Evolutionary conservation across 1,284 basidiomycete species (phyloP).

Genomic region (Apiotrichum gracile): DNA sequence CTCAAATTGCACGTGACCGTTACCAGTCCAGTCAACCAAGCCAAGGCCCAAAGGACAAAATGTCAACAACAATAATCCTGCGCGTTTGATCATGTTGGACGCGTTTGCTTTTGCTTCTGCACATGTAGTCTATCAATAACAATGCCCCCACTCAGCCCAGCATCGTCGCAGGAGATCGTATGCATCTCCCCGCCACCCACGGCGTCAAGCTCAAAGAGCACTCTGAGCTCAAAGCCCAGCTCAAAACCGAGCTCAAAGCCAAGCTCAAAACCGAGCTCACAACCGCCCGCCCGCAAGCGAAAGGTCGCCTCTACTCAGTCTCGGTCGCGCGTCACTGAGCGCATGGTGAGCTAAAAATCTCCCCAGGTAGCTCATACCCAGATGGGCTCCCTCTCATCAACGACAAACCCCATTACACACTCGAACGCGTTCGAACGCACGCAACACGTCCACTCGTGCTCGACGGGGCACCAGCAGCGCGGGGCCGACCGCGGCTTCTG

Average conservation of each 20-base stretch:
- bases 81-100: background rate
- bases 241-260: background rate
- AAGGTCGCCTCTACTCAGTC: background rate
- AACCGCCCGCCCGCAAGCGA: too few relatives aligned
- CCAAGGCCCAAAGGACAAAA: too few relatives aligned
- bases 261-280: background rate
- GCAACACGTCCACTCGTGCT: conserved; percentile 39
- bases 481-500: conserved; percentile 34
- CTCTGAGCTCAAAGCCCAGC: background rate
- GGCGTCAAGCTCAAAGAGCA: background rate
- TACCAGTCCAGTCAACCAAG: background rate
- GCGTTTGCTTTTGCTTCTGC: background rate
- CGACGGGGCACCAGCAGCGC: conserved; percentile 42
- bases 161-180: conserved; percentile 36
- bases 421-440: conserved; percentile 36
- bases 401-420: conserved; percentile 40
- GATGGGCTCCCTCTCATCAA: conserved; percentile 29
- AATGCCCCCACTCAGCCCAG: conserved; percentile 23
- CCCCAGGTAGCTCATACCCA: conserved; percentile 5
- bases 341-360: conserved; percentile 21
- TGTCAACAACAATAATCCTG: background rate
- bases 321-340: conserved; percentile 20
- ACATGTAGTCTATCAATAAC: background rate
- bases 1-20: too few relatives aligned
- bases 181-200: conserved; percentile 29